Conservation (phyloP, 164 flowering plant genomes). For the Cinnamomum micranthum region DNA sequence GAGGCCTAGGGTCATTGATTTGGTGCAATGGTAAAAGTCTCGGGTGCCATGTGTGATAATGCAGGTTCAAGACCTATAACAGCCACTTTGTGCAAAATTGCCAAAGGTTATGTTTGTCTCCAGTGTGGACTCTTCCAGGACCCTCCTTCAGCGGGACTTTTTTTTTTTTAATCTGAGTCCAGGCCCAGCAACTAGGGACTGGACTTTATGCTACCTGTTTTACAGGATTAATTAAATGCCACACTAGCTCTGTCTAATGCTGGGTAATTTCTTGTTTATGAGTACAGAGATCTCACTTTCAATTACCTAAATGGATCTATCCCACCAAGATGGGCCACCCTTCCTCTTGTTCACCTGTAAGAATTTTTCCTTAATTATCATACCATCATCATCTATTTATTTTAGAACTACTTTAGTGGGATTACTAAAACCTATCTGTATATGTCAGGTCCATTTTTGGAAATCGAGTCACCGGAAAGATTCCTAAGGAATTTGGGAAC, state of each 20-base stretch:
- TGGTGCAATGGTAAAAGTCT: too few species aligned
- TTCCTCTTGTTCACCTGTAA: slow-evolving; percentile 58
- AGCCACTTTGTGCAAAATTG: too few species aligned
- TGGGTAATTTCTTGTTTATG: not conserved
- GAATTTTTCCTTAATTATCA: slow-evolving; percentile 12
- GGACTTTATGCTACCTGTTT: too few species aligned
- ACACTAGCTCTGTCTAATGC: not conserved
- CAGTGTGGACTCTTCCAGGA: too few species aligned
- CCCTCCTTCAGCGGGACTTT: too few species aligned
- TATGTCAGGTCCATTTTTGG: slow-evolving; percentile 11
- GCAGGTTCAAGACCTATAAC: too few species aligned
- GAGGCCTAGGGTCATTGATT: too few species aligned
- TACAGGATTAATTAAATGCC: not conserved
- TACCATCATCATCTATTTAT: not conserved
- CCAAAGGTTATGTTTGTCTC: too few species aligned
- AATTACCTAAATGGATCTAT: slow-evolving; percentile 28
- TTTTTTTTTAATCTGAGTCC: not conserved
- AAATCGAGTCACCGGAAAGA: not conserved
- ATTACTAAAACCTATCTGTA: not conserved
- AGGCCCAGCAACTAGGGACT: not conserved
- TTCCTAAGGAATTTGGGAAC: not conserved
- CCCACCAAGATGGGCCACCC: slow-evolving; percentile 27
- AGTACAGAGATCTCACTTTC: slow-evolving; percentile 59
- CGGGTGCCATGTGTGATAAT: too few species aligned
- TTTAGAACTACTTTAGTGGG: not conserved